These are phyloP conservation scores for Cephalotrichum gorgonifer DNA, from an alignment of 2,329 filamentous ascomycete species.

Conservation along the genomic window DNA sequence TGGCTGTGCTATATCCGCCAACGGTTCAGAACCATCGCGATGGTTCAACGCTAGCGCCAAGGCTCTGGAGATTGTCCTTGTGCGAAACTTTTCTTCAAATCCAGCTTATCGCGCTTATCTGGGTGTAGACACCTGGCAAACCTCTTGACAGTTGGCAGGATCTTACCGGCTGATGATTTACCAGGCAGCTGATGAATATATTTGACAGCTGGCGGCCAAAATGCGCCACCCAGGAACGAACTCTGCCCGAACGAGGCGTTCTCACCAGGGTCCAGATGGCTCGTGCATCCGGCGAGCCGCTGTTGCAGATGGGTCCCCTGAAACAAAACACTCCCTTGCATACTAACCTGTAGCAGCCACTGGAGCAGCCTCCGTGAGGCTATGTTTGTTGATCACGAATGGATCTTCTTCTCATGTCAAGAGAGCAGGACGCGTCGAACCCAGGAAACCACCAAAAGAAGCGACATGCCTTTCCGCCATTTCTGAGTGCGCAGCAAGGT, in stretches of 20 bases:
- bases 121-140: too few species aligned
- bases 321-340: background rate
- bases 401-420: too few species aligned
- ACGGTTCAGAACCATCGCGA: background rate
- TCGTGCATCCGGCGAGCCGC: background rate
- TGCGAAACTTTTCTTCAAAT: background rate
- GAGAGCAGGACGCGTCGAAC: background rate
- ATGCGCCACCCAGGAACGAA: background rate
- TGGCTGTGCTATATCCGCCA: background rate
- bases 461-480: too few species aligned
- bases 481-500: too few species aligned
- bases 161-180: too few species aligned
- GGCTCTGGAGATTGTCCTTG: background rate
- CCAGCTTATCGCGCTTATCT: slow-evolving; percentile 1
- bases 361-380: background rate
- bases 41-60: background rate
- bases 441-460: too few species aligned
- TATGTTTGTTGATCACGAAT: too few species aligned
- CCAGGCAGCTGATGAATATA: background rate
- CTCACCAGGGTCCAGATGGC: background rate
- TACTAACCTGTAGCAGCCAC: background rate
- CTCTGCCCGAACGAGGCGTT: background rate
- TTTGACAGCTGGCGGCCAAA: background rate
- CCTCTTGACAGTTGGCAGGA: background rate
- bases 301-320: background rate